Percentiles rank a stretch among this genome's conserved stretches.
Conservation (phyloP, 768 basidiomycete genomes). For the Leccinum ochraceum region DNA sequence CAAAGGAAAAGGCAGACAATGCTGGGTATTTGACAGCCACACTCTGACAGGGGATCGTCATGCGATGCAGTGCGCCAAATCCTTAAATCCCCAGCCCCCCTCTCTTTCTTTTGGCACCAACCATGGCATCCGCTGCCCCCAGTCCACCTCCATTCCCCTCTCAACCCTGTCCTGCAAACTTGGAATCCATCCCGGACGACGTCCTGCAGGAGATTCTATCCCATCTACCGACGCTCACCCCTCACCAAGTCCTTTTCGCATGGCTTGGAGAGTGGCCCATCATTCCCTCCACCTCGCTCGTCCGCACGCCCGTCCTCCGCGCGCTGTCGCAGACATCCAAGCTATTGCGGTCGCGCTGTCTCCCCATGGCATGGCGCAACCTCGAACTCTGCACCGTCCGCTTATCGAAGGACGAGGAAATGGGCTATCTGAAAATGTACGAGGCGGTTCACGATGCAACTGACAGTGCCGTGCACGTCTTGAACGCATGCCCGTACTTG, state of each 20-base stretch:
- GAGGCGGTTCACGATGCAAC: background rate
- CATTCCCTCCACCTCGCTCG: background rate
- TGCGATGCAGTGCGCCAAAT: background rate
- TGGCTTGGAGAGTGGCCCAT: background rate
- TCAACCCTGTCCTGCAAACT: background rate
- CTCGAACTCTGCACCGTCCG: constrained; percentile 4
- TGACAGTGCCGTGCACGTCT: background rate
- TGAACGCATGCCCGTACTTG: constrained; percentile 8
- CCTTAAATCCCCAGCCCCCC: too few relatives aligned
- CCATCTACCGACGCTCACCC: constrained; percentile 8
- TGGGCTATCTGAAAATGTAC: background rate
- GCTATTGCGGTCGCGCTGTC: constrained; percentile 13
- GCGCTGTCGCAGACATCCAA: constrained; percentile 11
- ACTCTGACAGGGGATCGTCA: background rate
- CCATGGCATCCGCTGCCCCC: background rate
- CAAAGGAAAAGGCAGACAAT: background rate
- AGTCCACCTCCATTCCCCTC: background rate
- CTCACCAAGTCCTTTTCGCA: background rate
- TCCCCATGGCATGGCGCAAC: constrained; percentile 16
- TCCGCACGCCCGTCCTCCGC: constrained; percentile 1
- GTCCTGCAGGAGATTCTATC: constrained; percentile 16
- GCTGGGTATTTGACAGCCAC: background rate
- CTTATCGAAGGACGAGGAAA: background rate
- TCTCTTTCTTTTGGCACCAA: too few relatives aligned
- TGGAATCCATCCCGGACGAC: constrained; percentile 14